Percentiles rank a stretch among this genome's conserved stretches.
Evolutionary conservation across 192 early-diverging fungal species (phyloP).

Genomic region (Rhizophagus sp.): DNA sequence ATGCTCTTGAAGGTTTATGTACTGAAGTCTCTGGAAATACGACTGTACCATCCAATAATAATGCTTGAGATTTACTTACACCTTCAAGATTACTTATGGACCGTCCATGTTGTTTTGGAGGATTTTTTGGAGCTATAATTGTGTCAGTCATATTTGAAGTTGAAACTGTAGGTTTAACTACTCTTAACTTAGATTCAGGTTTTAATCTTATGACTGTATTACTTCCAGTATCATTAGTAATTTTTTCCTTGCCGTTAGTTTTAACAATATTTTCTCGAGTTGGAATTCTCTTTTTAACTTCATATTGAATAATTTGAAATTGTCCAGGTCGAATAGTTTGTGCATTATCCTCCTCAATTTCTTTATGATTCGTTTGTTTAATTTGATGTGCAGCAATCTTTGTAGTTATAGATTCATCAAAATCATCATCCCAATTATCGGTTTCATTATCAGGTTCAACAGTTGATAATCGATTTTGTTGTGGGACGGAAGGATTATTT

Average conservation of each 20-base stretch:
- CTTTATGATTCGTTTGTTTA: slow-evolving; percentile 36
- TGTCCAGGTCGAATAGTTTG: not conserved
- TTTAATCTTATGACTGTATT: not conserved
- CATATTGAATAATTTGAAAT: not conserved
- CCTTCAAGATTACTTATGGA: not conserved
- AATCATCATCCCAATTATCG: slow-evolving; percentile 48
- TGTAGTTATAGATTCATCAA: slow-evolving; percentile 37
- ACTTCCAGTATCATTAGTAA: not conserved
- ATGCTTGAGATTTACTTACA: not conserved
- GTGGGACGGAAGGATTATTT: not conserved
- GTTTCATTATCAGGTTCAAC: slow-evolving; percentile 30
- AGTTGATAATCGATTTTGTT: slow-evolving; percentile 13
- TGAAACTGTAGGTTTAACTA: not conserved
- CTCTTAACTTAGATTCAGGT: not conserved
- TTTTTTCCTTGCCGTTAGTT: not conserved
- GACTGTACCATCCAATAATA: not conserved
- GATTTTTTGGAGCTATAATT: not conserved
- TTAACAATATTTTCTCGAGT: not conserved
- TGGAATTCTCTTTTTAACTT: not conserved
- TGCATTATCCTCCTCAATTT: slow-evolving; percentile 5
- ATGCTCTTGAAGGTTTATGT: not conserved
- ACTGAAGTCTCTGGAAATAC: no score
- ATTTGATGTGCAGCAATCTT: slow-evolving; percentile 34
- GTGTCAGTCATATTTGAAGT: not conserved
- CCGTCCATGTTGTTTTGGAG: not conserved